phyloP scores from a whole-genome alignment of 768 basidiomycete genomes.

The Leccinum broughii region DNA sequence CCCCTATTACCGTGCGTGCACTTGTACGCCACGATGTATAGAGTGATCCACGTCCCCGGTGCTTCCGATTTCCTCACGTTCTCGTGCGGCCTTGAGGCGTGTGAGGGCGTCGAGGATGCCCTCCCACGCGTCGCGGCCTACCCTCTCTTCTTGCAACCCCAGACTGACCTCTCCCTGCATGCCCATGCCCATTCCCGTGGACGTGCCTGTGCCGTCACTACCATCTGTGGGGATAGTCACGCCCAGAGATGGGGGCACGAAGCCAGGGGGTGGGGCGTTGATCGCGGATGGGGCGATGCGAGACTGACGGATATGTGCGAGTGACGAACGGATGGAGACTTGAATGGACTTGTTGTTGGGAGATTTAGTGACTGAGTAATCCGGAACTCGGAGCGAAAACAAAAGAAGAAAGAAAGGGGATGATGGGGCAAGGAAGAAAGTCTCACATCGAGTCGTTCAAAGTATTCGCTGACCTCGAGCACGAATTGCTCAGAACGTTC shows the following conservation, averaged over 20 bases:
- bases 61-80: constrained; percentile 19
- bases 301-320: constrained; percentile 79
- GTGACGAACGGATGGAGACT: constrained; percentile 68
- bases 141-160: constrained; percentile 75
- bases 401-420: not conserved
- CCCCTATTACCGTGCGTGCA: constrained; percentile 22
- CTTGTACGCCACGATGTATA: constrained; percentile 17
- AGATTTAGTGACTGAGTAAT: not conserved
- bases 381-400: not conserved
- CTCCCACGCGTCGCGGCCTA: constrained; percentile 77
- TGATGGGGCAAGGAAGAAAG: constrained; percentile 1
- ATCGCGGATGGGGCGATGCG: constrained; percentile 89
- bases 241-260: constrained; percentile 76
- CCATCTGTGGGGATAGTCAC: constrained; percentile 61
- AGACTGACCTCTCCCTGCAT: constrained; percentile 41
- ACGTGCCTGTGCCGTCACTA: constrained; percentile 14
- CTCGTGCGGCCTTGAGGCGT: constrained; percentile 53
- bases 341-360: constrained; percentile 55
- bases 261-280: constrained; percentile 70
- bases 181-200: not conserved
- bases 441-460: constrained; percentile 74
- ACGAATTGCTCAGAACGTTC: constrained; percentile 87
- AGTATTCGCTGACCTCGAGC: constrained; percentile 82
- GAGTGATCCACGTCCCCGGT: constrained; percentile 7
- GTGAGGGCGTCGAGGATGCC: constrained; percentile 68